phyloP scores from a whole-genome alignment of 129 eudicot species.

The Tagetes erecta region DNA sequence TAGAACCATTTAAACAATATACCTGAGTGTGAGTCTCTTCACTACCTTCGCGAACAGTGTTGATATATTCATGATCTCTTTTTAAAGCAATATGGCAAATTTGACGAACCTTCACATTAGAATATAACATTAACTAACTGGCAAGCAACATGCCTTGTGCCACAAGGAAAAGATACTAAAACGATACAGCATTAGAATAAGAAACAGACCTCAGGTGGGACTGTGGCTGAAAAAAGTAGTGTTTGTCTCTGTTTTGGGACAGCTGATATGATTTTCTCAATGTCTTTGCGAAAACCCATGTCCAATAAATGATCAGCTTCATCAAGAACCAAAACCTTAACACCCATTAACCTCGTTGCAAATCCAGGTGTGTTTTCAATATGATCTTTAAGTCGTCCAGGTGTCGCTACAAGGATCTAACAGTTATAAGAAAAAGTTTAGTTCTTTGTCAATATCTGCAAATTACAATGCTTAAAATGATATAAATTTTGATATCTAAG shows the following conservation, averaged over 20 bases:
- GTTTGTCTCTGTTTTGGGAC: slow-evolving; percentile 97
- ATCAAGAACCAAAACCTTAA: slow-evolving; percentile 94
- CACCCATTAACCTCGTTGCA: slow-evolving; percentile 90
- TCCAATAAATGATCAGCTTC: slow-evolving; percentile 98
- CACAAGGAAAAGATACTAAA: not conserved
- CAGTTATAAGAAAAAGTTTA: not conserved
- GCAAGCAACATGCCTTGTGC: not conserved
- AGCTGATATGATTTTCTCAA: slow-evolving; percentile 85
- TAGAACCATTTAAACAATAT: not conserved
- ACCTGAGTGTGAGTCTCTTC: slow-evolving; percentile 97
- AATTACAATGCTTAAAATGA: not conserved
- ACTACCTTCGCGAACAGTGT: slow-evolving; percentile 71
- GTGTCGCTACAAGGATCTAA: slow-evolving; percentile 98
- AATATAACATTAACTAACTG: slow-evolving; percentile 13
- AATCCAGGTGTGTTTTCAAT: slow-evolving; percentile 94
- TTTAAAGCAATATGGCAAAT: slow-evolving; percentile 90
- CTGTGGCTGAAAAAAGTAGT: slow-evolving; percentile 90
- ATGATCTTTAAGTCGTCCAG: slow-evolving; percentile 97
- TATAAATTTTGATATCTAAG: not conserved
- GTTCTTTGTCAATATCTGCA: not conserved
- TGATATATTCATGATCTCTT: slow-evolving; percentile 85
- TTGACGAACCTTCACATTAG: slow-evolving; percentile 72
- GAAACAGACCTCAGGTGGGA: slow-evolving; percentile 72
- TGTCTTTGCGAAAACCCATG: slow-evolving; percentile 97
- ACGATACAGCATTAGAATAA: not conserved